These are phyloP conservation scores for Agrostemma githago DNA, from an alignment of 148 eudicot species.

Conservation along the genomic window DNA sequence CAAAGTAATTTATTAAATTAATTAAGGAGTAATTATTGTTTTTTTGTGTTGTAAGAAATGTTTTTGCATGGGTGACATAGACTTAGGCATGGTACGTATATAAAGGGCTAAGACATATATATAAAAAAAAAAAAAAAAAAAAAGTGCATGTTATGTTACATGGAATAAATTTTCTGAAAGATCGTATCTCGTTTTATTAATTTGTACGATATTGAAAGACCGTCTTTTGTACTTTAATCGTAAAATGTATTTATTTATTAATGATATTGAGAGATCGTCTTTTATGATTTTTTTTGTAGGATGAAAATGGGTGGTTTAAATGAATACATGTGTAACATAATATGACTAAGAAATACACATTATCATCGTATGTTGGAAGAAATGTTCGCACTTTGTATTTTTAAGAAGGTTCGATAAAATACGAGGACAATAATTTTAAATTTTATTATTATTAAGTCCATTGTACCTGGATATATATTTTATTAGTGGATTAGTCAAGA, in stretches of 20 bases:
- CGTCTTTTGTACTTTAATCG: too few relatives aligned
- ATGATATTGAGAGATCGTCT: too few relatives aligned
- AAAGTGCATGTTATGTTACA: background rate
- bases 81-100: conserved; percentile 17
- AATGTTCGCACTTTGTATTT: conserved; percentile 18
- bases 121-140: background rate
- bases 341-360: conserved; percentile 21
- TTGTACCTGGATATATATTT: conserved; percentile 45
- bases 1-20: too few relatives aligned
- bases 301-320: conserved; percentile 12
- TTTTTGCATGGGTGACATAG: conserved; percentile 27
- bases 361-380: background rate
- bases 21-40: too few relatives aligned
- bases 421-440: conserved; percentile 17
- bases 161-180: background rate
- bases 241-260: too few relatives aligned
- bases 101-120: conserved; percentile 9
- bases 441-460: conserved; percentile 24
- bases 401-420: conserved; percentile 23
- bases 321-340: conserved; percentile 35
- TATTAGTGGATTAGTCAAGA: conserved; percentile 10
- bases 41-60: background rate
- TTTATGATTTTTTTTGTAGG: too few relatives aligned
- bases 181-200: too few relatives aligned
- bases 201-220: too few relatives aligned